Evolutionary conservation across 805 yeast species (phyloP).

Genomic region (Scheffersomyces amazonensis): DNA sequence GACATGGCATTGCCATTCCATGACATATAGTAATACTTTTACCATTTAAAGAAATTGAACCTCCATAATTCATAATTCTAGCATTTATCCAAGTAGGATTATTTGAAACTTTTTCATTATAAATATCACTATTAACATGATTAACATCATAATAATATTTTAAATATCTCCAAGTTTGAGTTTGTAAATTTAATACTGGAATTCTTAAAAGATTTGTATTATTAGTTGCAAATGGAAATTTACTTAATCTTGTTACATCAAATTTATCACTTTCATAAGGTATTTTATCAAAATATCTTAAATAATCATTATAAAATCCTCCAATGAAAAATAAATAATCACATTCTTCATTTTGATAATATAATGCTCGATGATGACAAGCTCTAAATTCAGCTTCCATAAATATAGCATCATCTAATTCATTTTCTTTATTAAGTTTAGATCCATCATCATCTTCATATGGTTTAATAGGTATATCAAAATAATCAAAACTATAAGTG

Average conservation of each 20-base stretch:
- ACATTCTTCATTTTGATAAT: conserved; percentile 27
- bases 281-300: conserved; percentile 26
- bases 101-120: conserved; percentile 14
- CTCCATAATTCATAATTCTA: conserved; percentile 27
- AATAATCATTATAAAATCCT: conserved; percentile 36
- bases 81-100: conserved; percentile 24
- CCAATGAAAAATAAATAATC: conserved; percentile 38
- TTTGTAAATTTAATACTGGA: conserved; percentile 32
- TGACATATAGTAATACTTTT: conserved; percentile 35
- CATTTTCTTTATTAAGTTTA: conserved; percentile 18
- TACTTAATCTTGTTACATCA: conserved; percentile 31
- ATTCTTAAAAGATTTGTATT: conserved; percentile 30
- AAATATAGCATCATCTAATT: conserved; percentile 22
- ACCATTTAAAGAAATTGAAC: conserved; percentile 29
- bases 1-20: conserved; percentile 30
- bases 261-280: conserved; percentile 31
- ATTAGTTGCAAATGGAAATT: conserved; percentile 23
- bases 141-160: conserved; percentile 30
- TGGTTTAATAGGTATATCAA: conserved; percentile 15
- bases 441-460: conserved; percentile 29
- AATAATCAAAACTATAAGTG: conserved; percentile 37
- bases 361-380: conserved; percentile 38
- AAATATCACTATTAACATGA: conserved; percentile 19
- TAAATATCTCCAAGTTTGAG: conserved; percentile 40
- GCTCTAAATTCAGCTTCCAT: conserved; percentile 41